Conservation (phyloP, 148 eudicot genomes). For the Mesembryanthemum crystallinum region DNA sequence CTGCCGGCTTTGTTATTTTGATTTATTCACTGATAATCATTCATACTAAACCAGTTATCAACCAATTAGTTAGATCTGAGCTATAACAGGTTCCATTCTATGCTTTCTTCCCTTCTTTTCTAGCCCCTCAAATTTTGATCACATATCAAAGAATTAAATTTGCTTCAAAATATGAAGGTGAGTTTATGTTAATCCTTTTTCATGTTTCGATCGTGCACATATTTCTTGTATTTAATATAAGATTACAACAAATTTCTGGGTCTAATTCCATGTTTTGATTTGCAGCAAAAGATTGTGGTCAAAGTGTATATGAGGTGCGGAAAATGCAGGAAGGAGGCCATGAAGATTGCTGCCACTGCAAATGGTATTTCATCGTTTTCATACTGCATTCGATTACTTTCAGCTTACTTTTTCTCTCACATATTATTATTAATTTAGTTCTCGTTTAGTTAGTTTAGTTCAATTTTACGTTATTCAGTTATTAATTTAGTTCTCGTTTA, state of each 20-base stretch:
- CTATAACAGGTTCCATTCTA: neutral
- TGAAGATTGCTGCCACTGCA: constrained; percentile 34
- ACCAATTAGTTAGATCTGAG: neutral
- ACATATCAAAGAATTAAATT: neutral
- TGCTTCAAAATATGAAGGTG: constrained; percentile 17
- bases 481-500: no score
- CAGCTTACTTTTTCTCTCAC: no score
- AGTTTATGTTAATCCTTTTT: neutral
- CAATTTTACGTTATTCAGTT: no score
- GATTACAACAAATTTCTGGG: neutral
- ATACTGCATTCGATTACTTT: no score
- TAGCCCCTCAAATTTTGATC: neutral
- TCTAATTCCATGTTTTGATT: neutral
- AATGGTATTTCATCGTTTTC: constrained; percentile 17
- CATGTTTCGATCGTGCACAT: neutral
- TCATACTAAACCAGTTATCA: neutral
- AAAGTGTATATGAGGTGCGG: constrained; percentile 25
- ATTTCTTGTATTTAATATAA: no score
- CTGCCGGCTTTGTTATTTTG: neutral
- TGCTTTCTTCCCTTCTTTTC: neutral
- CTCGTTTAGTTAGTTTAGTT: no score
- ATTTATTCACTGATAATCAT: neutral
- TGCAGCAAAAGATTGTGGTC: constrained; percentile 41
- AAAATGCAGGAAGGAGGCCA: constrained; percentile 35
- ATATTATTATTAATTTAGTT: no score